Conservation (phyloP, 1,284 basidiomycete genomes). For the Amanita bisporigera region DNA sequence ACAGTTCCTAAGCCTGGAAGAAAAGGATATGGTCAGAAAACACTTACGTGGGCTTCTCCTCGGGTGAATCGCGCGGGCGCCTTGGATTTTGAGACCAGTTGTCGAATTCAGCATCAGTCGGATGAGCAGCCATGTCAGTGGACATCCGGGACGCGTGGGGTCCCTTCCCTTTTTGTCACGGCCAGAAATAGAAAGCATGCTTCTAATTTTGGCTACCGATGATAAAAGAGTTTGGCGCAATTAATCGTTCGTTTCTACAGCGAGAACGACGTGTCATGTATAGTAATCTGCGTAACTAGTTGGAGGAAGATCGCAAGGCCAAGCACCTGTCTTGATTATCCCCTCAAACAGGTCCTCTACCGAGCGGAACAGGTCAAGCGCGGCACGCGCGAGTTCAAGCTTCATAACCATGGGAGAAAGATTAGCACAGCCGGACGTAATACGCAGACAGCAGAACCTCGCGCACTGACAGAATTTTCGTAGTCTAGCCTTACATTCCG, state of each 20-base stretch:
- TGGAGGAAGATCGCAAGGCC: conserved; percentile 62
- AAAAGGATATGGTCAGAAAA: not conserved
- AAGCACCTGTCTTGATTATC: conserved; percentile 52
- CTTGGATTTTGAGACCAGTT: not conserved
- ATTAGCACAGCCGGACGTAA: conserved; percentile 9
- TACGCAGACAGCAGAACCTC: not conserved
- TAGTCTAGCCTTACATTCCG: conserved; percentile 52
- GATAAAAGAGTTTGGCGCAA: not conserved
- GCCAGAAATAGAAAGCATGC: conserved; percentile 1
- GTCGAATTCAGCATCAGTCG: conserved; percentile 10
- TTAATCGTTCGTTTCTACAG: conserved; percentile 8
- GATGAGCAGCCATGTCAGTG: conserved; percentile 5
- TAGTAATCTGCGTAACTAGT: conserved; percentile 44
- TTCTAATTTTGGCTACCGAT: conserved; percentile 1
- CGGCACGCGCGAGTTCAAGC: conserved; percentile 58
- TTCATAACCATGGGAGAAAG: conserved; percentile 33
- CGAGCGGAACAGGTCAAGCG: conserved; percentile 61
- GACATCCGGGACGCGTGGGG: not conserved
- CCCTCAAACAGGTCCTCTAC: conserved; percentile 57
- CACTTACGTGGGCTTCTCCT: conserved; percentile 5
- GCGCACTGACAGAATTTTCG: conserved; percentile 55
- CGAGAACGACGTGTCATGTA: conserved; percentile 24
- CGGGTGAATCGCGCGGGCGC: not conserved
- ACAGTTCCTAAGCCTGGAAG: not conserved
- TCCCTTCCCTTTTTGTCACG: not conserved